A percentile compares a stretch with the other conserved stretches of the same genome.
phyloP scores from a whole-genome alignment of 768 basidiomycete species.

The Kondoa malvinella region DNA sequence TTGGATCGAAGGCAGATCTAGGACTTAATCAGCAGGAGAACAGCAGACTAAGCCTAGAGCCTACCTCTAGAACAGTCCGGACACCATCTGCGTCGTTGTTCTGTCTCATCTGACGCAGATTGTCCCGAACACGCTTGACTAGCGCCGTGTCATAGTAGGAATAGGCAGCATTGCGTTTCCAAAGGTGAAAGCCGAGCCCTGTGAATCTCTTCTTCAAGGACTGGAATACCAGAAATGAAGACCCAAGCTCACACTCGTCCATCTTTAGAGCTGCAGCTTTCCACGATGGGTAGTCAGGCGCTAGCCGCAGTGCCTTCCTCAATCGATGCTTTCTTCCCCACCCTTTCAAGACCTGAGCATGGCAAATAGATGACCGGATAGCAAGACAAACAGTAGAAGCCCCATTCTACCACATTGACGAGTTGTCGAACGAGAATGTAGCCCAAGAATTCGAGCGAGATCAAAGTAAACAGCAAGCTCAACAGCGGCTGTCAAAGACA shows the following conservation, averaged over 20 bases:
- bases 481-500: too few species aligned
- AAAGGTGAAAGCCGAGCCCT: conserved; percentile 60
- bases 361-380: not conserved
- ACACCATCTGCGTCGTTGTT: conserved; percentile 68
- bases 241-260: conserved; percentile 46
- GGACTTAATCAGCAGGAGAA: not conserved
- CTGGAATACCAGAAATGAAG: not conserved
- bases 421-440: conserved; percentile 79
- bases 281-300: conserved; percentile 78
- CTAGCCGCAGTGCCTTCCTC: conserved; percentile 53
- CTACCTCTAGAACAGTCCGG: conserved; percentile 64
- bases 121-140: conserved; percentile 33
- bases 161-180: conserved; percentile 76
- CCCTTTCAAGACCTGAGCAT: conserved; percentile 39
- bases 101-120: conserved; percentile 39
- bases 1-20: conserved; percentile 62
- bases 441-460: conserved; percentile 53
- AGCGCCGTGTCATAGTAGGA: conserved; percentile 81
- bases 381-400: conserved; percentile 54
- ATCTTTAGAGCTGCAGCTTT: conserved; percentile 57
- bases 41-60: not conserved
- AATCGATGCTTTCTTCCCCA: conserved; percentile 65
- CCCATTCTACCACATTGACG: conserved; percentile 86
- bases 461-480: conserved; percentile 62
- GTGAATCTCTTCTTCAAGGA: too few species aligned